Conservation (phyloP, 306 rosid genomes). For the Calophaca sinica region DNA sequence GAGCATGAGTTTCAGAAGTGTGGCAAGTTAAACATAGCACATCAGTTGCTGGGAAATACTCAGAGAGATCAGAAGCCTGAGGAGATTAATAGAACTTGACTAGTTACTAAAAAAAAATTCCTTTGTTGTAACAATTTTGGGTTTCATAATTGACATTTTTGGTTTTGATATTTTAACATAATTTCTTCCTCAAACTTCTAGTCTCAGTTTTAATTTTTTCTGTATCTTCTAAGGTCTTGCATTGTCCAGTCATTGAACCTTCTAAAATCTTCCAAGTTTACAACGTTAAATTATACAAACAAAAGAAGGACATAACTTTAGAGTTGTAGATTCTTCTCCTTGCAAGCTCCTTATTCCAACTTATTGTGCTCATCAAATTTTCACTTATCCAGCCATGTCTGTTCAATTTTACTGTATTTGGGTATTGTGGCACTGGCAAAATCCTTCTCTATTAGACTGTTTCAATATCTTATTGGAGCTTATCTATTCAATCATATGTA, state of each 20-base stretch:
- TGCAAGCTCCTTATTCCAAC: background rate
- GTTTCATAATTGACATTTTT: constrained; percentile 7
- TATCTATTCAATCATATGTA: too few species aligned
- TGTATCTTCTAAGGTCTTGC: constrained; percentile 7
- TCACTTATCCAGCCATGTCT: constrained; percentile 1
- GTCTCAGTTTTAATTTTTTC: constrained; percentile 20
- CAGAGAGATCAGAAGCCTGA: constrained; percentile 37
- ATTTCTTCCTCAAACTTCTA: background rate
- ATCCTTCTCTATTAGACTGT: background rate
- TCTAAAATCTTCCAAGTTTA: background rate
- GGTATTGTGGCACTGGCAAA: background rate
- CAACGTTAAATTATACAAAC: background rate
- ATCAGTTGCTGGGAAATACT: constrained; percentile 55
- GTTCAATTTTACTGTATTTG: constrained; percentile 14
- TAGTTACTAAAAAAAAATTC: background rate
- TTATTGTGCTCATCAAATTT: background rate
- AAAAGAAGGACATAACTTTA: background rate
- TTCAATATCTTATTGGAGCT: background rate
- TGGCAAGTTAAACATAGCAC: constrained; percentile 64
- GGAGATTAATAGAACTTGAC: constrained; percentile 24
- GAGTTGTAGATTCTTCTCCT: background rate
- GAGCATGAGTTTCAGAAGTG: constrained; percentile 55
- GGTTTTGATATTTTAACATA: background rate
- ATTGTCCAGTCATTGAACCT: background rate
- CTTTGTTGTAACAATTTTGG: constrained; percentile 31